A percentile compares a stretch with the other conserved stretches of the same genome.
Conservation (phyloP, 2,329 filamentous ascomycete species). For the Fusarium kyushuense region DNA sequence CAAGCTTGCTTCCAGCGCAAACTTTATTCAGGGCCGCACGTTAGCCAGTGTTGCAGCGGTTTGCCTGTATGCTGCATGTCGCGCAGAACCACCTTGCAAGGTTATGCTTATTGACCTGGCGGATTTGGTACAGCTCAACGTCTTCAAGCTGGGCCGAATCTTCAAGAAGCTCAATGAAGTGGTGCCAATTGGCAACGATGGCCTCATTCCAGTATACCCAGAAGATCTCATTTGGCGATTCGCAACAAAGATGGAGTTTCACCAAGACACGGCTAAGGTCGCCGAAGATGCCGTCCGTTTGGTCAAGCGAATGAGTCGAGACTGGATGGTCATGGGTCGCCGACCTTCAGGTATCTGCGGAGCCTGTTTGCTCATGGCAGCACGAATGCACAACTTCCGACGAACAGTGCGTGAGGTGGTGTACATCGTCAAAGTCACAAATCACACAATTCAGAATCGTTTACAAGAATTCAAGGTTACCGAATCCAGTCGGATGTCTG, state of each 20-base stretch:
- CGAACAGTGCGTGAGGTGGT: constrained; percentile 93
- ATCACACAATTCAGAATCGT: constrained; percentile 90
- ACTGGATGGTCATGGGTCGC: constrained; percentile 97
- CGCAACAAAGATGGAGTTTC: constrained; percentile 92
- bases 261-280: constrained; percentile 81
- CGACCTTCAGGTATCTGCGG: constrained; percentile 94
- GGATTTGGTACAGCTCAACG: constrained; percentile 84
- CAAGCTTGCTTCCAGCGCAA: constrained; percentile 78
- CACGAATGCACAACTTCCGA: constrained; percentile 98
- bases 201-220: constrained; percentile 77
- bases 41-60: constrained; percentile 89
- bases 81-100: constrained; percentile 81
- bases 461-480: constrained; percentile 92
- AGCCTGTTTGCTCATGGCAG: constrained; percentile 92
- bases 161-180: constrained; percentile 86
- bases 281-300: constrained; percentile 89
- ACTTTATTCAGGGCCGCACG: constrained; percentile 87
- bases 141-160: constrained; percentile 89
- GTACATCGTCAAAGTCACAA: constrained; percentile 97
- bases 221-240: constrained; percentile 94
- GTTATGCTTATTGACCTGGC: constrained; percentile 97
- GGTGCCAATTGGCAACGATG: constrained; percentile 75
- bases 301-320: constrained; percentile 90
- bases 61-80: constrained; percentile 89
- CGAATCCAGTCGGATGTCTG: constrained; percentile 84